A percentile compares a stretch with the other conserved stretches of the same genome.
Conservation (phyloP, 2,329 filamentous ascomycete species). For the Onygenales sp. region DNA sequence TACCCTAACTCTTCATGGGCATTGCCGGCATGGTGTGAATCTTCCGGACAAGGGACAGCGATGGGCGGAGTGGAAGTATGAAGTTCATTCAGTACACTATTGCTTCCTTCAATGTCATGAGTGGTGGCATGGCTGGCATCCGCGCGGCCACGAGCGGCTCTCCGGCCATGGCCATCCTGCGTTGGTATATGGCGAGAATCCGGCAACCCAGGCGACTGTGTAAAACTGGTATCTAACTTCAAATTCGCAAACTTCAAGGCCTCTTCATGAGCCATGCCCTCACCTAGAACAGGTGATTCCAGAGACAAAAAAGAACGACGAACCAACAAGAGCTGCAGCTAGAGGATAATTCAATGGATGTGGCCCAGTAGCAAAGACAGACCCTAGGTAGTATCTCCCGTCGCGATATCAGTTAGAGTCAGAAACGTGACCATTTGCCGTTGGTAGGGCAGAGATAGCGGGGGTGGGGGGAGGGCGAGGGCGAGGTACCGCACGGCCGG, state of each 20-base stretch:
- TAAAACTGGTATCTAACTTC: slow-evolving; percentile 31
- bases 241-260: slow-evolving; percentile 25
- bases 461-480: neutral
- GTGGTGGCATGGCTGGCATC: neutral
- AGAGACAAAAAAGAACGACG: neutral
- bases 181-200: neutral
- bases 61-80: slow-evolving; percentile 36
- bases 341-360: neutral
- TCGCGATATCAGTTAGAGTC: neutral
- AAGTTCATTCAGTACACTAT: slow-evolving; percentile 28
- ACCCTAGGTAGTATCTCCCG: neutral
- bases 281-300: slow-evolving; percentile 14
- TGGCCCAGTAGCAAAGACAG: neutral
- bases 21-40: slow-evolving; percentile 12
- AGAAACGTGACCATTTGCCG: neutral
- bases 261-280: slow-evolving; percentile 31
- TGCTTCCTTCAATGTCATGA: slow-evolving; percentile 31
- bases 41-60: slow-evolving; percentile 33
- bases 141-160: neutral
- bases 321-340: neutral
- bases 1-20: slow-evolving; percentile 20
- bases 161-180: neutral
- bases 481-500: neutral
- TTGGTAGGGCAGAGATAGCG: neutral
- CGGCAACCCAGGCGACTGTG: neutral